Conservation (phyloP, 371 early-diverging fungal genomes). For the Mucor indicus region DNA sequence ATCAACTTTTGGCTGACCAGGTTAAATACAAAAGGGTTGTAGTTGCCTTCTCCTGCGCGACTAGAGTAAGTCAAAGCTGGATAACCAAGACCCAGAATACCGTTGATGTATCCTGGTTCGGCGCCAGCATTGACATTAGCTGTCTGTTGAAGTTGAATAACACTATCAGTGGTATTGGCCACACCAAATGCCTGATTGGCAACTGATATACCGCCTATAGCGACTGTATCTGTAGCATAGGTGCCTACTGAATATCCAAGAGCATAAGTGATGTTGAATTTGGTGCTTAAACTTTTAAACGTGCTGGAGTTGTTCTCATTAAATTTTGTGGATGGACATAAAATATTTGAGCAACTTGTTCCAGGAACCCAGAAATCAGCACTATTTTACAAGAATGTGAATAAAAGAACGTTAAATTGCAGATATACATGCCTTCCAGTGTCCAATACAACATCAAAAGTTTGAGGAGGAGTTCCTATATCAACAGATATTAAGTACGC, state of each 20-base stretch:
- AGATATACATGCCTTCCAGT: slow-evolving; percentile 27
- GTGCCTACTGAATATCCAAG: slow-evolving; percentile 32
- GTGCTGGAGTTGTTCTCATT: slow-evolving; percentile 26
- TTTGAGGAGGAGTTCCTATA: slow-evolving; percentile 30
- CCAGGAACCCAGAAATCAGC: slow-evolving; percentile 44
- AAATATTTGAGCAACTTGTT: slow-evolving; percentile 13
- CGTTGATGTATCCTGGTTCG: slow-evolving; percentile 20
- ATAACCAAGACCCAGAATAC: slow-evolving; percentile 45
- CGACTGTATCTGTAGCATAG: slow-evolving; percentile 25
- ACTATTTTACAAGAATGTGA: slow-evolving; percentile 5
- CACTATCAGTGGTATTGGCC: slow-evolving; percentile 29
- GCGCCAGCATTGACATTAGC: slow-evolving; percentile 10
- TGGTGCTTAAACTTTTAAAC: slow-evolving; percentile 10
- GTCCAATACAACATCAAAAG: slow-evolving; percentile 25
- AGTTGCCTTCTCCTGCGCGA: slow-evolving; percentile 20
- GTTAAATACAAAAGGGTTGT: slow-evolving; percentile 44
- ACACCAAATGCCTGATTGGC: slow-evolving; percentile 45
- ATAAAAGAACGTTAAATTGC: neutral
- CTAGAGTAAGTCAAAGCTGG: slow-evolving; percentile 33
- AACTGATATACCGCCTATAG: slow-evolving; percentile 31
- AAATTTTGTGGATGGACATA: slow-evolving; percentile 33
- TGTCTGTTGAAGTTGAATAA: slow-evolving; percentile 8
- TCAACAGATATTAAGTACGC: slow-evolving; percentile 16
- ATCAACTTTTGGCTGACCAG: slow-evolving; percentile 28
- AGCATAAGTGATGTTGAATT: slow-evolving; percentile 32